A percentile compares a stretch with the other conserved stretches of the same genome.
Evolutionary conservation across 176 grass and related monocot genomes (phyloP).

Genomic region (Aegilops speltoides): DNA sequence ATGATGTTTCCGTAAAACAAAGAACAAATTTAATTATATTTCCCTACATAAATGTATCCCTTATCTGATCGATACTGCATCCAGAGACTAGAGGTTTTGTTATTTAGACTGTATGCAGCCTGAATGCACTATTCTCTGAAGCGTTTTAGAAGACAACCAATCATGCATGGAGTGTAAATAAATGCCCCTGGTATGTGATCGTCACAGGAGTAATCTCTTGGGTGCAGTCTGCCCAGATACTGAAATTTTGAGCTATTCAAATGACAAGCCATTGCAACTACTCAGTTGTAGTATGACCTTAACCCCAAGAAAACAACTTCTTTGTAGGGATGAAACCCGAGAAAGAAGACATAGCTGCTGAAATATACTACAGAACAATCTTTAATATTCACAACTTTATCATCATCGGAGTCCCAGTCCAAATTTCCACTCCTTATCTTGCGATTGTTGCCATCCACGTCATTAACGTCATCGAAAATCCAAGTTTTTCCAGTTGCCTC

Average conservation of each 20-base stretch:
- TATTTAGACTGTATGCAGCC: not conserved
- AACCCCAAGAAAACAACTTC: too few relatives aligned
- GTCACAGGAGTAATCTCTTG: not conserved
- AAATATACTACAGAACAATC: not conserved
- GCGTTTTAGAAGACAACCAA: not conserved
- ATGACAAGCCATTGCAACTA: constrained; percentile 6
- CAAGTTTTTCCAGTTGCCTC: not conserved
- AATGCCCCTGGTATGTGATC: not conserved
- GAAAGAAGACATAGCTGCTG: too few relatives aligned
- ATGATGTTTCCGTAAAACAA: too few relatives aligned
- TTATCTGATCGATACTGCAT: too few relatives aligned
- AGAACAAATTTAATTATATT: too few relatives aligned
- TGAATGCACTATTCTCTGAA: not conserved
- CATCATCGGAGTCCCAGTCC: constrained; percentile 13
- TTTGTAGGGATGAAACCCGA: too few relatives aligned
- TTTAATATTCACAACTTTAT: not conserved
- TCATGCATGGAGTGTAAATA: not conserved
- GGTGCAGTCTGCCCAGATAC: not conserved
- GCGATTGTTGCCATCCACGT: not conserved
- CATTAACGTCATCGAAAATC: not conserved
- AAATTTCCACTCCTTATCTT: not conserved
- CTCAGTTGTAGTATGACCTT: too few relatives aligned
- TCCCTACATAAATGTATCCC: too few relatives aligned
- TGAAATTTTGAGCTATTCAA: constrained; percentile 15
- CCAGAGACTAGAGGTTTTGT: not conserved